phyloP scores from a whole-genome alignment of 257 asterid species.

The Solanum rostratum region DNA sequence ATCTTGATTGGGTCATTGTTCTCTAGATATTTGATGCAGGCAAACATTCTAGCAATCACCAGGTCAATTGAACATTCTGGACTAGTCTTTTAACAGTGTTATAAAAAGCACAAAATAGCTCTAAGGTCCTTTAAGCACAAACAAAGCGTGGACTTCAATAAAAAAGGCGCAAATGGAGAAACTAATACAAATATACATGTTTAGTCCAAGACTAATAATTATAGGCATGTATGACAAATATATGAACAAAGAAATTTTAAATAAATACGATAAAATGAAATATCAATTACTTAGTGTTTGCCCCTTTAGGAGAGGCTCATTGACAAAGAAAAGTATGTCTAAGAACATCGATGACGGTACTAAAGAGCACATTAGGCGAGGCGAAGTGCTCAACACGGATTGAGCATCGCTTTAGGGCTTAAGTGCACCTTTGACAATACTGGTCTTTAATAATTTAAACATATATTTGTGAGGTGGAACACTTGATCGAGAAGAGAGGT shows the following conservation, averaged over 20 bases:
- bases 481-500: not conserved
- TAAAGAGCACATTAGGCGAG: not conserved
- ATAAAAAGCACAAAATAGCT: not conserved
- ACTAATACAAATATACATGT: not conserved
- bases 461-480: not conserved
- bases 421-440: not conserved
- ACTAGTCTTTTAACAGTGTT: not conserved
- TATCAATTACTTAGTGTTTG: not conserved
- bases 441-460: not conserved
- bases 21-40: not conserved
- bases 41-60: not conserved
- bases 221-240: not conserved
- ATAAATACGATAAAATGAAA: no score
- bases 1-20: not conserved
- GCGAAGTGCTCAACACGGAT: not conserved
- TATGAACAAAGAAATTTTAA: not conserved
- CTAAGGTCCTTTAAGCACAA: not conserved
- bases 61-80: not conserved
- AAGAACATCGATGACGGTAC: not conserved
- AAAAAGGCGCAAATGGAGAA: not conserved
- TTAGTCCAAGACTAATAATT: not conserved
- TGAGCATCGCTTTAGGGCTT: not conserved
- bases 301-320: not conserved
- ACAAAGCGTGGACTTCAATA: not conserved
- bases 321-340: not conserved